phyloP scores from a whole-genome alignment of 106 monocot species.

The Xerophyta viscosa region DNA sequence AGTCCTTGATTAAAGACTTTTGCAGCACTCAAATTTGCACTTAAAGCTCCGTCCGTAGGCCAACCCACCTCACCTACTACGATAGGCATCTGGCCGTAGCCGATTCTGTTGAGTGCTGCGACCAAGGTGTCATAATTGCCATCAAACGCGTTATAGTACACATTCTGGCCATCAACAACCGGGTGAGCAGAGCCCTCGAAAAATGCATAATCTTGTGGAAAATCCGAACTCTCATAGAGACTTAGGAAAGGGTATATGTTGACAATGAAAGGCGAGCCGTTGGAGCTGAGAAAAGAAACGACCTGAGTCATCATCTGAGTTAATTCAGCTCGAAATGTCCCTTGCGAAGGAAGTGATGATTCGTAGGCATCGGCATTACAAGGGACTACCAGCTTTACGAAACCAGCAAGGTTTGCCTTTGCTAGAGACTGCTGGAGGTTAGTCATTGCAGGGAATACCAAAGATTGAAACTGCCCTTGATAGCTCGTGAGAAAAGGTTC shows the following conservation, averaged over 20 bases:
- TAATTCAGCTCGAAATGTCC: conserved; percentile 61
- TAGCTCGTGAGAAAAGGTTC: conserved; percentile 84
- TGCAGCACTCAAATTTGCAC: conserved; percentile 74
- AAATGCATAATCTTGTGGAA: conserved; percentile 87
- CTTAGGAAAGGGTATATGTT: conserved; percentile 88
- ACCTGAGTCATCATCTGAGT: conserved; percentile 66
- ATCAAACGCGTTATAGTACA: conserved; percentile 79
- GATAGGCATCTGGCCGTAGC: conserved; percentile 76
- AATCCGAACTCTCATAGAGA: conserved; percentile 62
- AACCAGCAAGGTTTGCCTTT: conserved; percentile 61
- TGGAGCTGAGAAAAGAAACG: conserved; percentile 59
- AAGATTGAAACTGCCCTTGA: conserved; percentile 56
- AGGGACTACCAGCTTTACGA: conserved; percentile 76
- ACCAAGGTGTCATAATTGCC: conserved; percentile 87
- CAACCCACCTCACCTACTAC: conserved; percentile 78
- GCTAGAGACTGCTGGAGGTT: conserved; percentile 73
- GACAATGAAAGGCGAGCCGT: conserved; percentile 68
- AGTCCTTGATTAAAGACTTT: conserved; percentile 80
- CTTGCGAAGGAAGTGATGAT: conserved; percentile 64
- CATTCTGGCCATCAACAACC: conserved; percentile 50
- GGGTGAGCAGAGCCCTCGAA: conserved; percentile 75
- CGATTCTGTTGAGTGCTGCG: conserved; percentile 50
- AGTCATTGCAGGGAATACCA: conserved; percentile 52
- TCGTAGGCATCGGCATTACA: conserved; percentile 93
- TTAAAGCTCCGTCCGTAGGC: conserved; percentile 63